Percentiles rank a stretch among this genome's conserved stretches.
phyloP scores from a whole-genome alignment of 192 early-diverging fungal genomes.

The Entomortierella parvispora region DNA sequence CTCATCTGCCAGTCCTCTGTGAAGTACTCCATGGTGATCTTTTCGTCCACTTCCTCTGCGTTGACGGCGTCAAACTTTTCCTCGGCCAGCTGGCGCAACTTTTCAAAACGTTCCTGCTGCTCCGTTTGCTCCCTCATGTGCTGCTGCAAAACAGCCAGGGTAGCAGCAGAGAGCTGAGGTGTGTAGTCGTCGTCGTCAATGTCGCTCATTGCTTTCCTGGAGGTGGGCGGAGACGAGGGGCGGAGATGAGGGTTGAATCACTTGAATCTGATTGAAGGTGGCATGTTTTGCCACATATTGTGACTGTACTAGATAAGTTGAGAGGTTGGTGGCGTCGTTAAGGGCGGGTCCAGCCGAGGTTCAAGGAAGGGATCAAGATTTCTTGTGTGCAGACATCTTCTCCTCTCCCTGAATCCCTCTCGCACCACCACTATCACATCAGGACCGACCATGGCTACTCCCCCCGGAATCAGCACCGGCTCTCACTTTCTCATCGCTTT shows the following conservation, averaged over 20 bases:
- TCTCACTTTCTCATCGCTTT: slow-evolving; percentile 26
- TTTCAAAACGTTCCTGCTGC: slow-evolving; percentile 68
- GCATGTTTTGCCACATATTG: slow-evolving; percentile 1
- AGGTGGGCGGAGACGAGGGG: not conserved
- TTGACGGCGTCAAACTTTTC: slow-evolving; percentile 53
- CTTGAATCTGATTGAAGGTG: too few relatives aligned
- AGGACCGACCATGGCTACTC: not conserved
- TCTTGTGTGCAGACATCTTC: too few relatives aligned
- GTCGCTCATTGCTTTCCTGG: not conserved
- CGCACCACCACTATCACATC: not conserved
- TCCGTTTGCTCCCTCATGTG: slow-evolving; percentile 76
- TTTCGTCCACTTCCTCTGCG: slow-evolving; percentile 11
- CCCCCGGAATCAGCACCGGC: not conserved
- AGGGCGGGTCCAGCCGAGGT: too few relatives aligned
- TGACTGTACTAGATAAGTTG: too few relatives aligned
- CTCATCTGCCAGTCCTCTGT: slow-evolving; percentile 84
- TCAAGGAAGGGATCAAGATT: too few relatives aligned
- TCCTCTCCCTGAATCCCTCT: not conserved
- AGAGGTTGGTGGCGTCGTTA: too few relatives aligned
- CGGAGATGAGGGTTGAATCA: too few relatives aligned
- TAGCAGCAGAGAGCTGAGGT: slow-evolving; percentile 57
- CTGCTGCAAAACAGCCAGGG: slow-evolving; percentile 66
- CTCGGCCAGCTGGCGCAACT: slow-evolving; percentile 63
- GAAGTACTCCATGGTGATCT: slow-evolving; percentile 70
- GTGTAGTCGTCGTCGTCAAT: slow-evolving; percentile 20